phyloP scores from a whole-genome alignment of 1,284 basidiomycete species.

The Fomes fomentarius region DNA sequence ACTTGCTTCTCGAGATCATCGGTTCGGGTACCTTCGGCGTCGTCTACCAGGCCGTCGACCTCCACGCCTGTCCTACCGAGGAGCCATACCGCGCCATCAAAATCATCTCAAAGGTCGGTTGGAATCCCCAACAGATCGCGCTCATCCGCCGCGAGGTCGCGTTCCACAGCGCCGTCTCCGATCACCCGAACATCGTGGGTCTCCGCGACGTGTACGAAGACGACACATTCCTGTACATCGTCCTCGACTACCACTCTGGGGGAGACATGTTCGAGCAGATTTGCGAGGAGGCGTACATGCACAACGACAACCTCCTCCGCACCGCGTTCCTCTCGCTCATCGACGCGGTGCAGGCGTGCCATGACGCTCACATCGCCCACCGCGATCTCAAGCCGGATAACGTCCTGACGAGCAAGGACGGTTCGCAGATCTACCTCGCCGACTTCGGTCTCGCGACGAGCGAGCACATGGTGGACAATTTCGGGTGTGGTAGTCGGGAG shows the following conservation, averaged over 20 bases:
- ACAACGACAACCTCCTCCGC: conserved; percentile 52
- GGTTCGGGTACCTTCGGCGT: conserved; percentile 35
- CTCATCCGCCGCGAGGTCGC: conserved; percentile 26
- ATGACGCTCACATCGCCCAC: conserved; percentile 62
- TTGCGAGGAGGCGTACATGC: conserved; percentile 50
- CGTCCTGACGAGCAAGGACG: conserved; percentile 53
- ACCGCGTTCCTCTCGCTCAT: conserved; percentile 62
- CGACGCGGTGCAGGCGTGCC: conserved; percentile 66
- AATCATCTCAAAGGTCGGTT: conserved; percentile 26
- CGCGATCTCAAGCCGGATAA: conserved; percentile 79
- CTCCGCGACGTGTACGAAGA: conserved; percentile 62
- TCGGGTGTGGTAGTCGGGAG: conserved; percentile 53
- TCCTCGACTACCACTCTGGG: conserved; percentile 64
- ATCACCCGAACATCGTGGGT: conserved; percentile 60
- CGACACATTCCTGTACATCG: conserved; percentile 57
- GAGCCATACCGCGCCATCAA: conserved; percentile 29
- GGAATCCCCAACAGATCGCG: not conserved
- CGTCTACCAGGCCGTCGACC: conserved; percentile 37
- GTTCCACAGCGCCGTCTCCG: conserved; percentile 57
- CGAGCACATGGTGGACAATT: conserved; percentile 46
- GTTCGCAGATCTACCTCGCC: conserved; percentile 52
- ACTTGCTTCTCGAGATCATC: conserved; percentile 24
- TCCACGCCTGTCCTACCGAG: conserved; percentile 4
- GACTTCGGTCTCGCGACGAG: conserved; percentile 75
- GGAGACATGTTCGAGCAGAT: conserved; percentile 70